A percentile compares a stretch with the other conserved stretches of the same genome.
Conservation (phyloP, 441 rosid genomes). For the Arabidopsis hybrid region DNA sequence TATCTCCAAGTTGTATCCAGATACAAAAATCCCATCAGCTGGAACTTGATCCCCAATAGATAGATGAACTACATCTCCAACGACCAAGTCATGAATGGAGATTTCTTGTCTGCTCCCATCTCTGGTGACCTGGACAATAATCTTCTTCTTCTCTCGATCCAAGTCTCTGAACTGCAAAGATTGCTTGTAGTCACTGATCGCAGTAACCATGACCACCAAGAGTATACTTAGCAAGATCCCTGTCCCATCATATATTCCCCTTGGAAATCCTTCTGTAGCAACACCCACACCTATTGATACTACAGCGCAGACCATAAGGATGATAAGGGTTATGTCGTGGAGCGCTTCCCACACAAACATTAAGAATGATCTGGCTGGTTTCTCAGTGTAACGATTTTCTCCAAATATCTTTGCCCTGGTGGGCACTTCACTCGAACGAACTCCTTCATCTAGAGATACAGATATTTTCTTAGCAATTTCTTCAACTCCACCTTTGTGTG, state of each 20-base stretch:
- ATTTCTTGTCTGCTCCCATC: conserved; percentile 51
- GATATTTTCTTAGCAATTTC: conserved; percentile 60
- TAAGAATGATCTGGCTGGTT: conserved; percentile 65
- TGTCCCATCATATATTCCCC: conserved; percentile 56
- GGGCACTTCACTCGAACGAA: conserved; percentile 49
- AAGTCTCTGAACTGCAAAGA: conserved; percentile 57
- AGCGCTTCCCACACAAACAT: conserved; percentile 73
- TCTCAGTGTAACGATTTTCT: conserved; percentile 69
- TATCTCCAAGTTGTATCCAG: conserved; percentile 60
- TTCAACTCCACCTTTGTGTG: conserved; percentile 66
- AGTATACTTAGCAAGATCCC: conserved; percentile 56
- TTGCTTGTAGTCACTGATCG: conserved; percentile 59
- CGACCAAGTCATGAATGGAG: conserved; percentile 57
- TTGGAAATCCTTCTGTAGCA: conserved; percentile 71
- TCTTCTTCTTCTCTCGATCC: conserved; percentile 58
- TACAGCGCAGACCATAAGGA: conserved; percentile 65
- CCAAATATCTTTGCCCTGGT: conserved; percentile 70
- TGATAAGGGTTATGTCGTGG: conserved; percentile 66
- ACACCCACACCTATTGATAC: conserved; percentile 67
- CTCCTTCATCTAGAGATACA: conserved; percentile 64
- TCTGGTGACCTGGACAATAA: conserved; percentile 53
- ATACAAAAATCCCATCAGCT: conserved; percentile 55
- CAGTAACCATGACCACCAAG: conserved; percentile 60
- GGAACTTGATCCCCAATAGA: conserved; percentile 61
- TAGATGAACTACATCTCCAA: conserved; percentile 57